A percentile compares a stretch with the other conserved stretches of the same genome.
Evolutionary conservation across 148 eudicot species (phyloP).

Genomic region (Arctostaphylos glauca): DNA sequence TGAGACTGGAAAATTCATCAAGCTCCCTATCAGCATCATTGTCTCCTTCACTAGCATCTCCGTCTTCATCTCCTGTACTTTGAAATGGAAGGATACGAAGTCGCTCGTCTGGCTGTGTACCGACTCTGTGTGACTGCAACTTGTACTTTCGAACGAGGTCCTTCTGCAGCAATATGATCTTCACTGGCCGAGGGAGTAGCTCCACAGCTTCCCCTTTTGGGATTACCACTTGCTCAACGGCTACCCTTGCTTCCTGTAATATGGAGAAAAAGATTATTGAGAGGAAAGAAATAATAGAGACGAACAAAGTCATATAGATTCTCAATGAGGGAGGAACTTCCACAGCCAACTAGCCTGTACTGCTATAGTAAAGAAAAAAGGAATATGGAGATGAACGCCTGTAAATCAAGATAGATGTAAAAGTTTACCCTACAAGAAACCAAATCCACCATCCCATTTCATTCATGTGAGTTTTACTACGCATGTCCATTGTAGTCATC

Average conservation of each 20-base stretch:
- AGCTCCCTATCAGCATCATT: slow-evolving; percentile 30
- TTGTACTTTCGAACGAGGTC: slow-evolving; percentile 63
- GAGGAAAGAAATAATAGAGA: background rate
- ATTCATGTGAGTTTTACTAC: background rate
- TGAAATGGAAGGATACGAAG: slow-evolving; percentile 58
- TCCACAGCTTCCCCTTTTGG: slow-evolving; percentile 77
- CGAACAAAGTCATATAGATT: too few relatives aligned
- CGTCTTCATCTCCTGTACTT: slow-evolving; percentile 22
- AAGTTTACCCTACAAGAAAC: background rate
- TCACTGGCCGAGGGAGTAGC: slow-evolving; percentile 66
- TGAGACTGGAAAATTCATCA: slow-evolving; percentile 35
- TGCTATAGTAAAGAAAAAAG: too few relatives aligned
- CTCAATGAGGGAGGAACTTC: too few relatives aligned
- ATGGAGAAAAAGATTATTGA: slow-evolving; percentile 2
- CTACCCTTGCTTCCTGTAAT: slow-evolving; percentile 77
- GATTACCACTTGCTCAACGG: slow-evolving; percentile 76
- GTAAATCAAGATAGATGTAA: background rate
- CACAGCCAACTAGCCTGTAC: too few relatives aligned
- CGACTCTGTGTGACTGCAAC: slow-evolving; percentile 57
- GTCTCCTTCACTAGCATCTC: slow-evolving; percentile 14
- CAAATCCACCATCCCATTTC: background rate
- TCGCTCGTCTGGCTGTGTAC: slow-evolving; percentile 41
- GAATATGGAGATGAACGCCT: too few relatives aligned
- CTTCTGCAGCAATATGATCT: slow-evolving; percentile 61
- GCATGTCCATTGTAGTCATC: background rate